These are phyloP conservation scores for Amaranthus hypochondriacus DNA, from an alignment of 148 eudicot genomes.

Conservation along the genomic window DNA sequence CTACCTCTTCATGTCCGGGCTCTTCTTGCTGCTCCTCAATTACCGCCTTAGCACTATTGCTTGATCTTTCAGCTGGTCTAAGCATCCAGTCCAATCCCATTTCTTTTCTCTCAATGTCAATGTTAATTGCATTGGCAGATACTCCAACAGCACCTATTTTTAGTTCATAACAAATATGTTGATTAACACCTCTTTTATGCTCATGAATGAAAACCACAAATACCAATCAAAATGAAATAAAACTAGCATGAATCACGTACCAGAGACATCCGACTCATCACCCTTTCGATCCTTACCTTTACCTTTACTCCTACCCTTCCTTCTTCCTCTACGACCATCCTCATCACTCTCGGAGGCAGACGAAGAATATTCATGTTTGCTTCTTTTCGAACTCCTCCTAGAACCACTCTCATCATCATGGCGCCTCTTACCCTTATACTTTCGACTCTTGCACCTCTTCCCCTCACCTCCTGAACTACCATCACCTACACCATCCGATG, in stretches of 20 bases:
- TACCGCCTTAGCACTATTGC: conserved; percentile 24
- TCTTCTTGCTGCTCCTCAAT: conserved; percentile 36
- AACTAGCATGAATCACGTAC: background rate
- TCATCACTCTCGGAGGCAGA: conserved; percentile 29
- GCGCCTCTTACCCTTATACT: conserved; percentile 32
- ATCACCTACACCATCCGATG: conserved; percentile 35
- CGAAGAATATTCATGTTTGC: conserved; percentile 30
- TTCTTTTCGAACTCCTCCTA: conserved; percentile 33
- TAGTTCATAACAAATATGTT: background rate
- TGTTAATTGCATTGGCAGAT: conserved; percentile 19
- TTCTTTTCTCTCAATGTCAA: conserved; percentile 57
- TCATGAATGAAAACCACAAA: background rate
- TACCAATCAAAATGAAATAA: background rate
- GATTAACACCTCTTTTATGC: background rate
- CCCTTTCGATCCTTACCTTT: conserved; percentile 9
- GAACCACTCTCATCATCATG: conserved; percentile 22
- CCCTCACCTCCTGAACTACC: conserved; percentile 22
- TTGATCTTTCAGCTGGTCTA: conserved; percentile 48
- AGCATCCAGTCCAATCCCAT: conserved; percentile 98
- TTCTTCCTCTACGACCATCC: conserved; percentile 18
- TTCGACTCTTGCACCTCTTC: conserved; percentile 29
- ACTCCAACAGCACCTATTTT: conserved; percentile 32
- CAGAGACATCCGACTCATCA: conserved; percentile 12
- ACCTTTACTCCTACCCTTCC: conserved; percentile 21
- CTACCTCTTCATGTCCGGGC: conserved; percentile 62